Evolutionary conservation across 2,329 filamentous ascomycete genomes (phyloP).

Genomic region (Trichoderma simmonsii): DNA sequence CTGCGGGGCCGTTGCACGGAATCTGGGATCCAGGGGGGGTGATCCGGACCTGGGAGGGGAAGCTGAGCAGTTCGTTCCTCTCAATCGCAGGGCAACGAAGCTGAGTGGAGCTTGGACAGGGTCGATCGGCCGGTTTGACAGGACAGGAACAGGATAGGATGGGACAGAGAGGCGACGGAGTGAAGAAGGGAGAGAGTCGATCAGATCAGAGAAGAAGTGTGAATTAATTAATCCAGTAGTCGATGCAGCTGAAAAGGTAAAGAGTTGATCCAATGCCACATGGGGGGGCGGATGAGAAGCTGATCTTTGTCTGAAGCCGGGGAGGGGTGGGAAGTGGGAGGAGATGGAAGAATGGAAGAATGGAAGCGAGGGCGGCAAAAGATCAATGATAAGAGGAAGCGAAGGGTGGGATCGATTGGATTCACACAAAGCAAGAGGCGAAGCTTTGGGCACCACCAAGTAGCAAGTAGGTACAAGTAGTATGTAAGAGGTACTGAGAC

Average conservation of each 20-base stretch:
- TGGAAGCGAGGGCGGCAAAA: neutral
- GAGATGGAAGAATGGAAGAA: neutral
- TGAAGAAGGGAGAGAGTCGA: neutral
- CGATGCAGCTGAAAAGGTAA: neutral
- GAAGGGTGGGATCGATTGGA: neutral
- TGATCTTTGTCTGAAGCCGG: neutral
- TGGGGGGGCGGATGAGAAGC: neutral
- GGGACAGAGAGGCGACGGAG: neutral
- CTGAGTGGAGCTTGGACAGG: slow-evolving; percentile 12
- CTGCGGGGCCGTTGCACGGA: slow-evolving; percentile 15
- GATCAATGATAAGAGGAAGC: neutral
- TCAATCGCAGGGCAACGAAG: neutral
- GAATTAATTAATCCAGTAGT: neutral
- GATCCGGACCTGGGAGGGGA: neutral
- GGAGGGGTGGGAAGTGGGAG: neutral
- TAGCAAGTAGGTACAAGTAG: neutral
- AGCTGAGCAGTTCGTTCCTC: neutral
- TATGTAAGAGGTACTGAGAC: neutral
- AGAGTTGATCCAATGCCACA: neutral
- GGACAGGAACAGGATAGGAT: neutral
- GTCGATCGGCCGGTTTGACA: neutral
- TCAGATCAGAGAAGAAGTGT: neutral
- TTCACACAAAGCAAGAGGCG: neutral
- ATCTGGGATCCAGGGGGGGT: neutral
- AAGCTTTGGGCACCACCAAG: neutral